Evolutionary conservation across 2,329 filamentous ascomycete genomes (phyloP).

Genomic region (Polytolypa hystricis): DNA sequence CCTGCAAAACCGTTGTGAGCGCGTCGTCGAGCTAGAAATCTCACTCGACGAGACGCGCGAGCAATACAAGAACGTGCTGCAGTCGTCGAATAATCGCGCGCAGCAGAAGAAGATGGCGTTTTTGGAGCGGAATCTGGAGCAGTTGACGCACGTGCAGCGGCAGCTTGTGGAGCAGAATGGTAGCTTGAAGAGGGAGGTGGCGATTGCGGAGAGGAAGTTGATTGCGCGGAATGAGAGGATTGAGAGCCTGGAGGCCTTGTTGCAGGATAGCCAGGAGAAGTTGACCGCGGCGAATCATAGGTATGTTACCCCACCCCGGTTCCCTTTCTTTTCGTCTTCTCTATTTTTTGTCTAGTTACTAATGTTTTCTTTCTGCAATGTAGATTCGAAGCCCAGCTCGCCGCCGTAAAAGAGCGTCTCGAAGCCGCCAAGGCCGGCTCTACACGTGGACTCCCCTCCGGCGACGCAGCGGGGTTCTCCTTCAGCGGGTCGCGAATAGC

Average conservation of each 20-base stretch:
- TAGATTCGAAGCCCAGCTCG: conserved; percentile 95
- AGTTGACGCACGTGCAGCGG: conserved; percentile 91
- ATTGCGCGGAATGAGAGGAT: conserved; percentile 96
- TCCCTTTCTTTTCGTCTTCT: conserved; percentile 1
- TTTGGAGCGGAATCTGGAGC: conserved; percentile 93
- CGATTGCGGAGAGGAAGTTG: conserved; percentile 93
- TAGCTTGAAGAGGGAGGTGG: conserved; percentile 95
- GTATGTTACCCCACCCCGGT: conserved; percentile 44
- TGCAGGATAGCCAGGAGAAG: conserved; percentile 98
- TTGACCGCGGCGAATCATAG: conserved; percentile 93
- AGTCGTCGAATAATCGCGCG: conserved; percentile 92
- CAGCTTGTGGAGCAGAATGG: conserved; percentile 98
- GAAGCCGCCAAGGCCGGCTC: conserved; percentile 89
- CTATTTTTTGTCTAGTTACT: conserved; percentile 6
- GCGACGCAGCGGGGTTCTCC: conserved; percentile 58
- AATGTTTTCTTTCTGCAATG: conserved; percentile 7
- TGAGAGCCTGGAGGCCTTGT: conserved; percentile 76
- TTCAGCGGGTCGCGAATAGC: conserved; percentile 53
- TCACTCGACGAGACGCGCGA: conserved; percentile 93
- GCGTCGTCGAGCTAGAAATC: conserved; percentile 96
- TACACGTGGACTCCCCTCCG: conserved; percentile 66
- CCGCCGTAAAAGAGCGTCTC: conserved; percentile 92
- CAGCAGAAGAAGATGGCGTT: conserved; percentile 99
- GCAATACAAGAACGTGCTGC: conserved; percentile 97
- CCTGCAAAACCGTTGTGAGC: conserved; percentile 93